Evolutionary conservation across 2,329 filamentous ascomycete species (phyloP), one percentile per base, ranked within the genome.

Genomic region (Fusarium musae): DNA sequence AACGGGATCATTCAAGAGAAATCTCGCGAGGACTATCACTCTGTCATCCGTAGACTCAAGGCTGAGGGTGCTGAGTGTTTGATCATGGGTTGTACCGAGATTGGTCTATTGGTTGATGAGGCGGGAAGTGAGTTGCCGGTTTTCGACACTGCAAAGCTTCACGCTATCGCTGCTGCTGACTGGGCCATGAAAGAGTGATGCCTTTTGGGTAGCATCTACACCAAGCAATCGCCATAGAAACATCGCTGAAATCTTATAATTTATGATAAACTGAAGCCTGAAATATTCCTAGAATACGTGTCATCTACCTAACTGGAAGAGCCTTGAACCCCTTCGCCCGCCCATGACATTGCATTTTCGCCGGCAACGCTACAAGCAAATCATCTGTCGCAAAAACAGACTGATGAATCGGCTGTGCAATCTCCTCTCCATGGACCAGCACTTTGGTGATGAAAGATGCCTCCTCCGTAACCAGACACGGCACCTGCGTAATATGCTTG

Each of bases 1-100:
- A 76, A 76, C 1, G 74, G 75, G 0, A 59, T 78, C 3, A 63
- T 78, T 47, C 70, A 56, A 1, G 46, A 68, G 3, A 47, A 56
- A 1, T 76, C 76, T 4, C 56, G 72, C 4, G 32, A 68, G 11
- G 49, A 40, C 2, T 78, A 75, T n/a, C 36, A 59, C 19, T 6
- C 26, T 1, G 40, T 76, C 5, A 76, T 76, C 4, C 19, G 17
- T 1, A 47, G 63, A 1, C 69, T 78, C 3, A 70, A 66, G 1
- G 34, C 49, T 15, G n/a, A 46, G 0, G 77, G 76, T 0, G 75
- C 75, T 0, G 66, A 79, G 3, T 77, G 76, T 32, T 44, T 78
- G 5, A 77, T 79, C 43, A 63, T 79, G 9, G 77, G 77, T 0
- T 79, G 76, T 36, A 79, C 77, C 0, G 76, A 79, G 57, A 76